These are phyloP conservation scores for Mycena floridula DNA, from an alignment of 768 basidiomycete species.

Conservation along the genomic window DNA sequence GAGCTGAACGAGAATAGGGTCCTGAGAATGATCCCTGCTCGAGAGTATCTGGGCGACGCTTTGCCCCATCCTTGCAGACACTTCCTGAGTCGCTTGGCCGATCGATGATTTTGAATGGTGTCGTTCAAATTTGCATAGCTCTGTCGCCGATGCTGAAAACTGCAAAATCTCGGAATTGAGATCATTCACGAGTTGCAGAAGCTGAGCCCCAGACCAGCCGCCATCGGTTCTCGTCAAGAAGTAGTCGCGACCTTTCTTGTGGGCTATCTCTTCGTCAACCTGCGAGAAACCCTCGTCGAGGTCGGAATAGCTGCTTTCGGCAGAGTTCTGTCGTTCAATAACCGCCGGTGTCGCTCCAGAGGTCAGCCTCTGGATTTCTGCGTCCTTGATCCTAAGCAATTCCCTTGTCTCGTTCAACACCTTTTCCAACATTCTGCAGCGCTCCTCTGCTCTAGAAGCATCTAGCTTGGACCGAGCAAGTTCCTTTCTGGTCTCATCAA, in stretches of 20 bases:
- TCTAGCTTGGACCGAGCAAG: conserved; percentile 49
- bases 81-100: conserved; percentile 51
- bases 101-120: conserved; percentile 33
- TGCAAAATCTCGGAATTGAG: conserved; percentile 80
- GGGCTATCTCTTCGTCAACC: conserved; percentile 49
- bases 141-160: conserved; percentile 69
- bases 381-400: conserved; percentile 47
- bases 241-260: conserved; percentile 50
- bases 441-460: conserved; percentile 51
- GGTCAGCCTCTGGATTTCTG: conserved; percentile 52
- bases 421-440: conserved; percentile 56
- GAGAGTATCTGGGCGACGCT: conserved; percentile 56
- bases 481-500: conserved; percentile 50
- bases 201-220: conserved; percentile 67
- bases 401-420: conserved; percentile 62
- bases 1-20: conserved; percentile 71
- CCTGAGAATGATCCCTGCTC: conserved; percentile 63
- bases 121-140: conserved; percentile 51
- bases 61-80: conserved; percentile 56
- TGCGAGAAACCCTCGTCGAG: conserved; percentile 2
- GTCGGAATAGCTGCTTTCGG: not conserved
- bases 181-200: conserved; percentile 74
- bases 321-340: not conserved
- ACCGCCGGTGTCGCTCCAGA: conserved; percentile 21
- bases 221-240: conserved; percentile 70